These are phyloP conservation scores for Harringtonia lauricola DNA, from an alignment of 2,329 filamentous ascomycete species.

Conservation along the genomic window DNA sequence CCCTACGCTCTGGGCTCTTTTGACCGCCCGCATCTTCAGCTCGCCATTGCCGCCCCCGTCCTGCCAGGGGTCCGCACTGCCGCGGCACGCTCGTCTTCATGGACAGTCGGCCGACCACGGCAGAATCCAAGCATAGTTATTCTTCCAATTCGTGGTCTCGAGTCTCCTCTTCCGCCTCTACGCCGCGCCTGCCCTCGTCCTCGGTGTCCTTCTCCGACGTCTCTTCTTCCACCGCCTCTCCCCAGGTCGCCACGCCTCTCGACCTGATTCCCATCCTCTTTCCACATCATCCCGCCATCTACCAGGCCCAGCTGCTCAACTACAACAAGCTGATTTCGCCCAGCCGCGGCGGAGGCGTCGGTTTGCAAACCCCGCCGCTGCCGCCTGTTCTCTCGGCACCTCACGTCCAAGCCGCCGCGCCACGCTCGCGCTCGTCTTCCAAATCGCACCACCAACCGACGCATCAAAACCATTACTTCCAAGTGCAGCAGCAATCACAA, in stretches of 20 bases:
- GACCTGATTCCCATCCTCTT: constrained; percentile 47
- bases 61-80: constrained; percentile 5
- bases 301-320: constrained; percentile 51
- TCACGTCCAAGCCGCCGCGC: constrained; percentile 39
- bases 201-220: constrained; percentile 12
- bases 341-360: constrained; percentile 36
- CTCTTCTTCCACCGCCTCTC: constrained; percentile 13
- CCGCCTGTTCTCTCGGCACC: constrained; percentile 44
- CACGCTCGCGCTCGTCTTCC: constrained; percentile 47
- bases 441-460: constrained; percentile 43
- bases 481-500: constrained; percentile 20
- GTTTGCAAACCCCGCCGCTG: constrained; percentile 44
- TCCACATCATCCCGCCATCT: constrained; percentile 47
- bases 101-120: constrained; percentile 38
- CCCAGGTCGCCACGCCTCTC: constrained; percentile 19
- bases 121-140: constrained; percentile 37
- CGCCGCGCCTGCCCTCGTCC: constrained; percentile 11
- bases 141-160: constrained; percentile 27
- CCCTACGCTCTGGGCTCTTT: too few species aligned
- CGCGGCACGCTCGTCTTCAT: constrained; percentile 25
- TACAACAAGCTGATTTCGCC: constrained; percentile 56
- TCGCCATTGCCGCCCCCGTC: constrained; percentile 3
- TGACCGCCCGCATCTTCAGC: too few species aligned
- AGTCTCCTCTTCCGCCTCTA: constrained; percentile 17
- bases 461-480: constrained; percentile 26